Evolutionary conservation across 2,329 filamentous ascomycete species (phyloP), one percentile per base, ranked within the genome.

Genomic region (Septoria linicola): DNA sequence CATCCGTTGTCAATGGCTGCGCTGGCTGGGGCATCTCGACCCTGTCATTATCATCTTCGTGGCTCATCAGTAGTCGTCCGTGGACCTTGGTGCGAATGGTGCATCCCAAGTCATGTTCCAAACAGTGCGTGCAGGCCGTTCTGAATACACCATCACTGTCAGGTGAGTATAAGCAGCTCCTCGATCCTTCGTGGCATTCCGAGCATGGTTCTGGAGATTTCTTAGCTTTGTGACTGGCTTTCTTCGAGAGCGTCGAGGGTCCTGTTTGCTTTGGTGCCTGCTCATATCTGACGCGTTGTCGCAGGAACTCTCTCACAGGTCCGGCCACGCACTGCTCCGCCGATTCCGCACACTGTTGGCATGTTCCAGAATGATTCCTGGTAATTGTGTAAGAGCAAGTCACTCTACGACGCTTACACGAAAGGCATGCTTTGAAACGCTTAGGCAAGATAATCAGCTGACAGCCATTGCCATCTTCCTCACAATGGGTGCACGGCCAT

Each of bases 401-500:
- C 2, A 53, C 21, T 34, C 58, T 63, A 6, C 58, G 59, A 5
- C 58, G 46, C 34, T 61, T 67, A 57, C 71, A 73, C 17, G 45
- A 47, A 39, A 70, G 65, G 50, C 71, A 73, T 2, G 60, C 40
- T 13, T 59, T 63, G 42, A 73, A 72, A 23, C 58, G 59, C 17
- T 41, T 47, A 1, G 71, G 67, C 23, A 63, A 44, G 3, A 59
- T 61, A 30, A 70, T 63, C 1, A 72, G 59, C 13, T 71, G 65
- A 51, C 72, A 74, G 11, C 70, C 66, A 11, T 64, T 41, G 3
- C 55, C 57, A 31, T 66, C 60, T 2, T 63, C 63, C 4, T 37
- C 48, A 48, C 72, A 74, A 11, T 55, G 55, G 8, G 60, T 34
- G 55, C 72, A 74, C 3, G 72, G 72, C 57, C 71, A 74, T 1